Percentiles rank a stretch among this genome's conserved stretches.
Evolutionary conservation across 2,329 filamentous ascomycete species (phyloP).

Genomic region (Aspergillus ruber): DNA sequence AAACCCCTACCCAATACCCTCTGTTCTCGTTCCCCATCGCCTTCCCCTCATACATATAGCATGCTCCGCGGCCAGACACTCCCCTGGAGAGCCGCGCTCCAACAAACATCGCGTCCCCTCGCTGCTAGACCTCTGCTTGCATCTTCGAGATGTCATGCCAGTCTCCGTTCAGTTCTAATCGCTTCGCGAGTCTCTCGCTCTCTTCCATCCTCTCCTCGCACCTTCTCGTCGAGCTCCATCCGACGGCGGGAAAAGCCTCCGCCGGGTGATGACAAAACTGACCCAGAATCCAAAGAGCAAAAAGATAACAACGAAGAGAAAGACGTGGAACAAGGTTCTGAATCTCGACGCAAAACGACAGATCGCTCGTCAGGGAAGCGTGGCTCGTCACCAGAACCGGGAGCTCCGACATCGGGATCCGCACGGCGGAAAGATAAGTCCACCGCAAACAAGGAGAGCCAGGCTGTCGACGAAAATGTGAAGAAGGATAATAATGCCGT

Average conservation of each 20-base stretch:
- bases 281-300: slow-evolving; percentile 20
- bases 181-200: slow-evolving; percentile 18
- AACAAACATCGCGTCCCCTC: slow-evolving; percentile 41
- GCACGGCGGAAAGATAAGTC: slow-evolving; percentile 36
- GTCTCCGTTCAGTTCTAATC: slow-evolving; percentile 20
- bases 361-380: slow-evolving; percentile 26
- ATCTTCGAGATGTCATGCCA: slow-evolving; percentile 26
- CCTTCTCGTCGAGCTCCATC: slow-evolving; percentile 42
- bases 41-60: slow-evolving; percentile 26
- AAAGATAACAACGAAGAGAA: slow-evolving; percentile 27
- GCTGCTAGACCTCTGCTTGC: slow-evolving; percentile 27
- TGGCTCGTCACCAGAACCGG: slow-evolving; percentile 18
- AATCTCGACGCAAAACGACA: slow-evolving; percentile 36
- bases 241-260: slow-evolving; percentile 53
- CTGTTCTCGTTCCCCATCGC: slow-evolving; percentile 1
- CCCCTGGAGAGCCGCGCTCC: slow-evolving; percentile 59
- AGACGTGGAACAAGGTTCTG: slow-evolving; percentile 40
- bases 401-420: slow-evolving; percentile 28
- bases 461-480: slow-evolving; percentile 31
- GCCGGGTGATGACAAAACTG: slow-evolving; percentile 34
- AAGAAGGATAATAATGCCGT: slow-evolving; percentile 33
- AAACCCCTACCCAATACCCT: slow-evolving; percentile 1
- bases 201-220: slow-evolving; percentile 26
- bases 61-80: slow-evolving; percentile 61
- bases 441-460: slow-evolving; percentile 34